Base-by-base conservation (phyloP, 345 rosid genomes). In the Lepidium sativum region DNA sequence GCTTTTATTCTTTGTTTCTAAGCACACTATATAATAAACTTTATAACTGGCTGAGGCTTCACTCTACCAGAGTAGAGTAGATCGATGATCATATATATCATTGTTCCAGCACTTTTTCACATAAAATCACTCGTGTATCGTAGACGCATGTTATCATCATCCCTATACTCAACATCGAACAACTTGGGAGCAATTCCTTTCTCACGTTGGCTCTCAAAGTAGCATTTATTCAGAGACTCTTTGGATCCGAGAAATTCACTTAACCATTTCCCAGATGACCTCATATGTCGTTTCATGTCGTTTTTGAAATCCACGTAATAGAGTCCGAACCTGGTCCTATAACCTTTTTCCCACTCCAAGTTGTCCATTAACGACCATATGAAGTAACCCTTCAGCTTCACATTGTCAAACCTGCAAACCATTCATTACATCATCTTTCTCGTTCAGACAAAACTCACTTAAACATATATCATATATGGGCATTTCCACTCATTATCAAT, bases 331-430 rank as follows among this genome's bases (percentile, higher is more conserved):
- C 80, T 43, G 1, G 67, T 52, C 0, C 67, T 78, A 34, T 74
- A 84, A 6, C 86, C 86, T 44, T 3, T 34, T 9, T 6, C 38
- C 83, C 85, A 83, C 53, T 83, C 80, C 18, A 75, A 83, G 62
- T 81, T 77, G 70, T 83, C 85, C 67, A 79, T 45, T 69, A 84
- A 72, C 6, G 89, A 74, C 89, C 86, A 82, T 21, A 78, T 77
- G 39, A 67, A 80, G 64, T 78, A 80, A n/a, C 86, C 86, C 50
- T 78, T 78, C 48, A 80, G 41, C 17, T 41, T 73, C 35, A 70
- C 79, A 0, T 75, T 73, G 29, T 78, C 47, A 53, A 74, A 58
- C 64, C 71, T 54, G 35, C n/a, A 6, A 65, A 40, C 32, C 10
- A 37, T 16, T 10, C 54, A 63, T 64, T 8, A 37, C 45, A 63